A percentile compares a stretch with the other conserved stretches of the same genome.
Evolutionary conservation across 1,139 yeast genomes (phyloP).

Genomic region (Blastobotrys arbuscula): DNA sequence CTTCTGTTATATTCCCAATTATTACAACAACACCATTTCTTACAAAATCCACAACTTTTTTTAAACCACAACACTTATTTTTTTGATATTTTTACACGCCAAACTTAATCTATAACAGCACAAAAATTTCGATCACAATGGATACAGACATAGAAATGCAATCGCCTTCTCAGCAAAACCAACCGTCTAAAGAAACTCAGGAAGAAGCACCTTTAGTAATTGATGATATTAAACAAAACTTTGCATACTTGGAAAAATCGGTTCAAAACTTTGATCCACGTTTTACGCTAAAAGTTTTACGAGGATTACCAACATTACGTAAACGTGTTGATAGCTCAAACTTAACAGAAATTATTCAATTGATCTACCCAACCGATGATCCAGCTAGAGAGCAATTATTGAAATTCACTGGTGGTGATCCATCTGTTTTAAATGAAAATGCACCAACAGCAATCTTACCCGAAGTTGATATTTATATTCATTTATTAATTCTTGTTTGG

Average conservation of each 20-base stretch:
- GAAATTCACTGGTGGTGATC: slow-evolving; percentile 34
- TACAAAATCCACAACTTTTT: too few species aligned
- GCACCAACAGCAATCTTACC: slow-evolving; percentile 44
- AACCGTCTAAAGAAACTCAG: slow-evolving; percentile 1
- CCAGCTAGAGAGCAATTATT: slow-evolving; percentile 44
- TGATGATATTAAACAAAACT: slow-evolving; percentile 47
- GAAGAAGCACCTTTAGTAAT: slow-evolving; percentile 17
- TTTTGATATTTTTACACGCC: too few species aligned
- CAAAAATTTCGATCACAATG: background rate
- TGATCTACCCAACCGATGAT: slow-evolving; percentile 47
- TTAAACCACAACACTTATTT: too few species aligned
- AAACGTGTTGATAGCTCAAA: slow-evolving; percentile 51
- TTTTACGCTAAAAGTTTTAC: slow-evolving; percentile 75
- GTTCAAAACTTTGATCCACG: slow-evolving; percentile 79
- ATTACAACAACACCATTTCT: background rate
- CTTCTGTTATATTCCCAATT: background rate
- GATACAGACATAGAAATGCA: slow-evolving; percentile 13
- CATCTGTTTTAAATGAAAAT: slow-evolving; percentile 29
- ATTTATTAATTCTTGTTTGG: slow-evolving; percentile 69
- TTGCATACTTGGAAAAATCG: slow-evolving; percentile 59
- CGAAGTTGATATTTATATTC: slow-evolving; percentile 76
- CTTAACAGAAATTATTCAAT: slow-evolving; percentile 49
- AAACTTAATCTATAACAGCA: too few species aligned
- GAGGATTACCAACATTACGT: slow-evolving; percentile 76
- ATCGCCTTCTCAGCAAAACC: slow-evolving; percentile 5